Evolutionary conservation across 352 stramenopile species (phyloP).

Genomic region (Globisporangium barbulae): DNA sequence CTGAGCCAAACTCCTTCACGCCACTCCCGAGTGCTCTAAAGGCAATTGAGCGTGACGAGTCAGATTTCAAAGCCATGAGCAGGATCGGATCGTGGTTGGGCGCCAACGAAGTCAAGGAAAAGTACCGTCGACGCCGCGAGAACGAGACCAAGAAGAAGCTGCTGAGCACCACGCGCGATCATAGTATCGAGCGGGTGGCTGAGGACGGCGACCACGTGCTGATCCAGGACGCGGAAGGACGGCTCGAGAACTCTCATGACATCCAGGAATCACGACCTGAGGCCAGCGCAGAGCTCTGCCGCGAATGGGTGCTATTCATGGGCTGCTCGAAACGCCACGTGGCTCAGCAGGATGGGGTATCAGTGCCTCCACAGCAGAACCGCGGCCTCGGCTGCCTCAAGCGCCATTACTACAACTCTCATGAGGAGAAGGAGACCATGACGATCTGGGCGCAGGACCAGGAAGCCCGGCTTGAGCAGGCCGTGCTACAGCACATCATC

Average conservation of each 20-base stretch:
- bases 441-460: constrained; percentile 53
- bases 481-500: constrained; percentile 51
- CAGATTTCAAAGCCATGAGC: constrained; percentile 58
- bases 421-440: constrained; percentile 57
- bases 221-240: constrained; percentile 32
- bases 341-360: not conserved
- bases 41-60: constrained; percentile 37
- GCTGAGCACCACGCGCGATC: not conserved
- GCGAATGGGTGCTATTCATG: constrained; percentile 72
- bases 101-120: constrained; percentile 47
- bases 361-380: constrained; percentile 13
- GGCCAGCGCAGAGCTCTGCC: constrained; percentile 44
- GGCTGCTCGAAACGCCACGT: constrained; percentile 35
- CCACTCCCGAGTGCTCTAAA: constrained; percentile 34
- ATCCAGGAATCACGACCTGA: constrained; percentile 39
- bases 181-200: constrained; percentile 4
- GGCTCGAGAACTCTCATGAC: constrained; percentile 13
- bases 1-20: not conserved
- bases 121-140: constrained; percentile 30
- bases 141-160: constrained; percentile 6
- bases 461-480: constrained; percentile 67
- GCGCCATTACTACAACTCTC: constrained; percentile 74
- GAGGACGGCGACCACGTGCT: constrained; percentile 44
- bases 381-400: constrained; percentile 55
- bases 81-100: constrained; percentile 62